Percentiles rank a stretch among this genome's conserved stretches.
phyloP scores from a whole-genome alignment of 805 yeast genomes.

The Candida wancherniae region DNA sequence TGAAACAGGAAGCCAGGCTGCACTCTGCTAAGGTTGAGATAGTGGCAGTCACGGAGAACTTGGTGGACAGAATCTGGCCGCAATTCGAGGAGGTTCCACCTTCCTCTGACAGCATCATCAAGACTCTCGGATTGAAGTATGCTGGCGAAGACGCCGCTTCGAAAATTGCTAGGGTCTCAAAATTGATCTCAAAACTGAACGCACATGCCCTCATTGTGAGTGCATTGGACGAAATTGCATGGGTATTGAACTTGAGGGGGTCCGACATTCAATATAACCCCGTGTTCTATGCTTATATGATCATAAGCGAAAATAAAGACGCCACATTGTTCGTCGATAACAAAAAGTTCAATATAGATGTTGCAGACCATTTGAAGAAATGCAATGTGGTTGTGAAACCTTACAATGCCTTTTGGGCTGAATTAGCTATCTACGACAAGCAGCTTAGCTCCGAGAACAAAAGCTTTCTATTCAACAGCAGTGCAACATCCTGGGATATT shows the following conservation, averaged over 20 bases:
- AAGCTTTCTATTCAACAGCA: conserved; percentile 27
- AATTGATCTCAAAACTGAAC: conserved; percentile 19
- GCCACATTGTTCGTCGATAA: conserved; percentile 41
- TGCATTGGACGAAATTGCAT: conserved; percentile 50
- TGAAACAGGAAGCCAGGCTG: conserved; percentile 23
- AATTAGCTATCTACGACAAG: conserved; percentile 35
- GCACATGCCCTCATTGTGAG: conserved; percentile 38
- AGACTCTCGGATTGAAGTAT: conserved; percentile 46
- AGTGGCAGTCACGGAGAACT: conserved; percentile 49
- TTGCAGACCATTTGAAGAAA: conserved; percentile 20
- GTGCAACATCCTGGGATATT: conserved; percentile 36
- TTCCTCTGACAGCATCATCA: conserved; percentile 45
- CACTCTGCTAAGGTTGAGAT: conserved; percentile 36
- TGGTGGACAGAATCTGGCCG: conserved; percentile 74
- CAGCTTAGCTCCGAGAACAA: conserved; percentile 28
- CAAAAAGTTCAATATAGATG: conserved; percentile 32
- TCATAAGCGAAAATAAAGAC: conserved; percentile 25
- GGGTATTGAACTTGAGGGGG: conserved; percentile 51
- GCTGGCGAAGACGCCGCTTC: conserved; percentile 60
- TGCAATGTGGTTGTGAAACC: conserved; percentile 30
- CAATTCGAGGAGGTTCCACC: conserved; percentile 60
- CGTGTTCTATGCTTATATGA: conserved; percentile 43
- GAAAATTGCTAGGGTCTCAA: conserved; percentile 49
- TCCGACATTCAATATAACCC: conserved; percentile 54
- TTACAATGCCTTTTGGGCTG: conserved; percentile 45